Conservation (phyloP, 2,329 filamentous ascomycete genomes). For the Colletotrichum chlorophyti region DNA sequence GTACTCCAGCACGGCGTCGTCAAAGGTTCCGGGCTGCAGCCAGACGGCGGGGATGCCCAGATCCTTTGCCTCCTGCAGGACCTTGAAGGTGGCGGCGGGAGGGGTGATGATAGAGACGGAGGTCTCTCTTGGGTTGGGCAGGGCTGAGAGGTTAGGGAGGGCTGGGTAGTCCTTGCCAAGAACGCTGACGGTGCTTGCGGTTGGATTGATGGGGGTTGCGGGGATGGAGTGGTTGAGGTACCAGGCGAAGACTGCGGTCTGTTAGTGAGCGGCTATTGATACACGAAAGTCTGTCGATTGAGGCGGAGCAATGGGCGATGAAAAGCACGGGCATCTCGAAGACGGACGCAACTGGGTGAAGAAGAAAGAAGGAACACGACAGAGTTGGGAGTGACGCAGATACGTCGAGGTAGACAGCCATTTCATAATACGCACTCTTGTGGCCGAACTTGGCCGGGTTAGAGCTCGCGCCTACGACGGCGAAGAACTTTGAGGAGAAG, state of each 20-base stretch:
- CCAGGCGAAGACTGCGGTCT: conserved; percentile 80
- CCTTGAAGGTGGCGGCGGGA: conserved; percentile 74
- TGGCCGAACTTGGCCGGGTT: conserved; percentile 88
- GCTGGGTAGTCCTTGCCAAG: conserved; percentile 63
- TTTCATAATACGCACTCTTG: conserved; percentile 78
- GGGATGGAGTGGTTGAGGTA: conserved; percentile 79
- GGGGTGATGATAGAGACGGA: conserved; percentile 88
- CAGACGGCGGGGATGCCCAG: conserved; percentile 79
- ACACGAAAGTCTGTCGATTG: too few relatives aligned
- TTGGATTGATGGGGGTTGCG: conserved; percentile 85
- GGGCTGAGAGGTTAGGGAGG: conserved; percentile 67
- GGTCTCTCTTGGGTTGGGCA: conserved; percentile 73
- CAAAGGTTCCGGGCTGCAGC: conserved; percentile 90
- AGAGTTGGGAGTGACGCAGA: background rate
- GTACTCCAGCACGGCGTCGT: conserved; percentile 75
- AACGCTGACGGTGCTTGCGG: conserved; percentile 64
- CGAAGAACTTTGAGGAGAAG: conserved; percentile 81
- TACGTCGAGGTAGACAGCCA: background rate
- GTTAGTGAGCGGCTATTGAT: conserved; percentile 11
- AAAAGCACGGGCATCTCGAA: too few relatives aligned
- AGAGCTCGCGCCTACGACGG: conserved; percentile 88
- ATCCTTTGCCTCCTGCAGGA: conserved; percentile 79
- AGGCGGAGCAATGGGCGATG: too few relatives aligned
- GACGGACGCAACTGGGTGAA: too few relatives aligned
- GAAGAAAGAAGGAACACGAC: background rate